Evolutionary conservation across 345 rosid genomes (phyloP).

Genomic region (Litchi chinensis): DNA sequence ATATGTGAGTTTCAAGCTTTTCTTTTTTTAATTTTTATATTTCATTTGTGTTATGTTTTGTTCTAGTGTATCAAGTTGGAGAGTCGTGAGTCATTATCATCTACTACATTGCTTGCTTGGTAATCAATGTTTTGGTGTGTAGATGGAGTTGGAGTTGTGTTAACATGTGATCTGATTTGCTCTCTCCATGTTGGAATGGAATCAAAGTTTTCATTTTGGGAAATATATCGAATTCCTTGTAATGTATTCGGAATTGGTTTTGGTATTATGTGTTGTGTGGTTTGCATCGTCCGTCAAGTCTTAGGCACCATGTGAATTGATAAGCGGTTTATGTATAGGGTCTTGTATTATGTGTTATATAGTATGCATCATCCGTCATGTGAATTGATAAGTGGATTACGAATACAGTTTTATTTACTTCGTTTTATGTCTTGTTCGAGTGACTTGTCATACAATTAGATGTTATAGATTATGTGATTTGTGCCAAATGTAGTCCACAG

Average conservation of each 20-base stretch:
- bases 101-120: not conserved
- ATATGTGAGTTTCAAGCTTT: slow-evolving; percentile 34
- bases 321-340: too few species aligned
- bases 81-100: not conserved
- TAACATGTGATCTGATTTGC: too few species aligned
- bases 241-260: not conserved
- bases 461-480: not conserved
- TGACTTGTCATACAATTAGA: not conserved
- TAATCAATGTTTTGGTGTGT: not conserved
- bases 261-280: not conserved
- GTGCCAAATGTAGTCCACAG: not conserved
- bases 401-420: not conserved
- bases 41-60: not conserved
- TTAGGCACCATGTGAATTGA: not conserved
- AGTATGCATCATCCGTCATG: too few species aligned
- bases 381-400: not conserved
- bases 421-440: not conserved
- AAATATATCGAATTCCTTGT: not conserved
- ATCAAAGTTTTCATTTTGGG: not conserved
- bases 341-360: too few species aligned
- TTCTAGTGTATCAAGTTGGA: not conserved
- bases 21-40: not conserved
- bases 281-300: not conserved
- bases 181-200: not conserved
- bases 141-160: not conserved